Base-by-base conservation (phyloP, 306 rosid species). In the Castanopsis chinensis region DNA sequence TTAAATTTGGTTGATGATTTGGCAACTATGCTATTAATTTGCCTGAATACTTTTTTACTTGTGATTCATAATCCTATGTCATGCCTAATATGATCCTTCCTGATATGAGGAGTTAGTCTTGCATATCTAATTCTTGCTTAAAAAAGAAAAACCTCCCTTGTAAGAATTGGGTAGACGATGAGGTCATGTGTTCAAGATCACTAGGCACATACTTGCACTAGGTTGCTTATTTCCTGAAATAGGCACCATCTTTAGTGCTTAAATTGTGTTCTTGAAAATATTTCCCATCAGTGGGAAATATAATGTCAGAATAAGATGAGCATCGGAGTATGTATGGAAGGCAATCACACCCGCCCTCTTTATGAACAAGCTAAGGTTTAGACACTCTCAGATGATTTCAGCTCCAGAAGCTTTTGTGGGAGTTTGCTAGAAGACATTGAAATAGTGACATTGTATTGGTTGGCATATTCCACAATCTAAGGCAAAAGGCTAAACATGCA, bases 391-490 rank as follows among this genome's bases (percentile, higher is more conserved):
- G 21, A 63, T 63, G 10, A 28, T 63, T 63, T 63, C 41, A 28
- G 20, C 69, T 63, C n/a, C 6, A 5, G 37, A 63, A 13, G 70
- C 17, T 64, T 64, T 64, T 19, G 9, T 30, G 43, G 43, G 32
- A 28, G 20, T 35, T 64, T 64, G 5, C 41, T 64, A 30, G 43
- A 30, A 35, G 43, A 6, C 20, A 64, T 64, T 17, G 32, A 28
- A 64, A 64, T 64, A 28, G 2, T 63, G 7, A 4, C n/a, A 3
- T 28, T 1, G 45, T 17, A 52, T 74, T 79, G 75, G 74, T 74
- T 32, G 77, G 53, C 25, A 76, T 73, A 61, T 63, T 65, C 73
- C 45, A 30, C 70, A 64, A 64, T 64, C 70, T 32, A 30, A 17
- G 43, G 45, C 45, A 30, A 64, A 17, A 30, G 70, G 33, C 9